Base-by-base conservation (phyloP, 1,284 basidiomycete species). In the Cutaneotrichosporon sp. region DNA sequence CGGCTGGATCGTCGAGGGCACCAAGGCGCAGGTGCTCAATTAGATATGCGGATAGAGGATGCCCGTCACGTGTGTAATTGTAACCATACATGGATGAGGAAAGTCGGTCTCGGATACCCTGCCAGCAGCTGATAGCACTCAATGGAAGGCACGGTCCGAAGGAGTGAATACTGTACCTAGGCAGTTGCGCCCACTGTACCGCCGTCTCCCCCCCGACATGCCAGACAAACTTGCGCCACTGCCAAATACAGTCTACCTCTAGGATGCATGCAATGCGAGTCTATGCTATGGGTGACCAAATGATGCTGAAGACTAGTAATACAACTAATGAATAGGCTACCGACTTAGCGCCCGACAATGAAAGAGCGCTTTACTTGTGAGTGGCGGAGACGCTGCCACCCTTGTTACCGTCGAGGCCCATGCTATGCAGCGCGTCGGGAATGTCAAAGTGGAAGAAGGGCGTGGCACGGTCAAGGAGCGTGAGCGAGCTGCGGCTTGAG, bases 401-500 rank as follows among this genome's bases (percentile, higher is more conserved):
- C 49, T 50, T 18, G 47, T n/a, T 50, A 26, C 22, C 30, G 49
- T 31, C 49, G 30, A 58, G 61, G 49, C 61, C 36, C 58, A 66
- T 55, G 38, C 31, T 49, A 57, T 74, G 66, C 62, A 81, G 68
- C 16, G 79, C 80, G 50, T 78, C 80, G 26, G 75, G 75, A 30
- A 82, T 68, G 63, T 81, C 80, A 60, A 81, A 77, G 73, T 81
- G 79, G 80, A 82, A 81, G 75, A 77, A 80, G 10, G 81, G 81
- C 30, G 80, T 81, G 1, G 69, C 68, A 32, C 69, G 65, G 67
- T 78, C 78, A 55, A 79, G 61, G 42, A 75, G 66, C 18, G 72
- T 69, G 51, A 77, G 42, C 11, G 68, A 56, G 63, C 63, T 32
- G 61, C 50, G 26, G 46, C 56, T 59, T 64, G 40, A 65, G 57